Evolutionary conservation across 495 filamentous ascomycete species (phyloP).

Genomic region (Penicillium coprophilum): DNA sequence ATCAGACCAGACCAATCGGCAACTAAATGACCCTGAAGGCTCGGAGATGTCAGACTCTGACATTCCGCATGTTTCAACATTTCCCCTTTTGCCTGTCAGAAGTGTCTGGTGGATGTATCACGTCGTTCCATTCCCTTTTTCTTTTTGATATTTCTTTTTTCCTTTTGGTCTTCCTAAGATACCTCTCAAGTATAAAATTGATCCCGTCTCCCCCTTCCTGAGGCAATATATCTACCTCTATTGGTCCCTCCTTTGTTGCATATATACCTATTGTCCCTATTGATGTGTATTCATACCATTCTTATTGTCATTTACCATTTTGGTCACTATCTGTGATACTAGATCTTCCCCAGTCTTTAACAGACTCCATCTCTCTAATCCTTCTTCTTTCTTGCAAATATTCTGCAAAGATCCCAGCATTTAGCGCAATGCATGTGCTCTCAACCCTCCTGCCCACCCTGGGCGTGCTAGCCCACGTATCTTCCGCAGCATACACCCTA

Average conservation of each 20-base stretch:
- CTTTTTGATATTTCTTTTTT: constrained; percentile 1
- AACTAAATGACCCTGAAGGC: background rate
- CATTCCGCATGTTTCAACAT: constrained; percentile 14
- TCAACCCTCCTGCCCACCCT: constrained; percentile 40
- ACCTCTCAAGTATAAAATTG: constrained; percentile 6
- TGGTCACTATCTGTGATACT: constrained; percentile 11
- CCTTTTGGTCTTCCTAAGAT: background rate
- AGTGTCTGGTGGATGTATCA: constrained; percentile 35
- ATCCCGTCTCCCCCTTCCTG: background rate
- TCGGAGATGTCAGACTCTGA: constrained; percentile 13
- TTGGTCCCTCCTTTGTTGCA: background rate
- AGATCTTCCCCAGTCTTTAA: constrained; percentile 20
- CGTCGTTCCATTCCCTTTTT: constrained; percentile 3
- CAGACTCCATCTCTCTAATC: constrained; percentile 17
- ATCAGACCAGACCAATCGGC: background rate
- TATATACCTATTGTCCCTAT: constrained; percentile 1
- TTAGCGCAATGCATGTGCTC: constrained; percentile 40
- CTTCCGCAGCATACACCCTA: constrained; percentile 49
- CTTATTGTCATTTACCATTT: constrained; percentile 2
- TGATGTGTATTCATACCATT: constrained; percentile 8
- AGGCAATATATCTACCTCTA: too few species aligned
- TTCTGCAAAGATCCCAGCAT: background rate
- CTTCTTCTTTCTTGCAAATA: constrained; percentile 7
- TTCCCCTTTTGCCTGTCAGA: constrained; percentile 24
- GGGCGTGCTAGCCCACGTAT: constrained; percentile 43